A percentile compares a stretch with the other conserved stretches of the same genome.
These are phyloP conservation scores for Monosporozyma aerobia DNA, from an alignment of 805 yeast genomes.

Conservation along the genomic window DNA sequence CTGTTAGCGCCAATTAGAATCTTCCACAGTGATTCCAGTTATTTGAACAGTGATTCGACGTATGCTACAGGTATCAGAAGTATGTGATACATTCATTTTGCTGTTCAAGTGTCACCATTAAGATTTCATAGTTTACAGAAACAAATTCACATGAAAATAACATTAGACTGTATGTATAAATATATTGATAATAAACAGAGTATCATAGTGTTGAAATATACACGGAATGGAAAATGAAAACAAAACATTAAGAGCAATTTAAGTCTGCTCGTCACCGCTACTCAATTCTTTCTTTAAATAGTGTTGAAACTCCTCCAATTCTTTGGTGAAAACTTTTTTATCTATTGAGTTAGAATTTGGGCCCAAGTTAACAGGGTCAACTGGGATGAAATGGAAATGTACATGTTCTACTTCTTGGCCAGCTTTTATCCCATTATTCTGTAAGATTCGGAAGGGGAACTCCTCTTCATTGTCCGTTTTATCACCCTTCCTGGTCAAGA, in stretches of 20 bases:
- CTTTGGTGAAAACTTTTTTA: conserved; percentile 37
- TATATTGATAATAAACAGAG: no score
- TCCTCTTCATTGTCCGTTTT: conserved; percentile 20
- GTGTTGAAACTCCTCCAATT: not conserved
- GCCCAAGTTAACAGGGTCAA: conserved; percentile 49
- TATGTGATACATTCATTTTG: no score
- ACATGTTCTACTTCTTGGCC: conserved; percentile 94
- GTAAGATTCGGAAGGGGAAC: conserved; percentile 47
- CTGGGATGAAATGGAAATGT: conserved; percentile 94
- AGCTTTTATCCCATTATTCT: conserved; percentile 89
- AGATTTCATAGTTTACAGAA: not conserved
- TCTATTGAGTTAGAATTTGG: conserved; percentile 90
- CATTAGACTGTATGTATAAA: not conserved
- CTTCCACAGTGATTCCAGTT: no score
- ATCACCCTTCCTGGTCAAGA: conserved; percentile 24
- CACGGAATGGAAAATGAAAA: no score
- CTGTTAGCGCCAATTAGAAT: not conserved
- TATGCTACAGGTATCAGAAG: no score
- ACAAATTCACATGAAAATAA: not conserved
- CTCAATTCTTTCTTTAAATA: not conserved
- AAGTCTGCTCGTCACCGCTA: not conserved
- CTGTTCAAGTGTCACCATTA: no score
- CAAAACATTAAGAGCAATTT: not conserved
- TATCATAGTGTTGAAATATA: no score
- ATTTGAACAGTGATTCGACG: no score